A percentile compares a stretch with the other conserved stretches of the same genome.
phyloP scores from a whole-genome alignment of 805 yeast genomes.

The Candida coquimbonensis region DNA sequence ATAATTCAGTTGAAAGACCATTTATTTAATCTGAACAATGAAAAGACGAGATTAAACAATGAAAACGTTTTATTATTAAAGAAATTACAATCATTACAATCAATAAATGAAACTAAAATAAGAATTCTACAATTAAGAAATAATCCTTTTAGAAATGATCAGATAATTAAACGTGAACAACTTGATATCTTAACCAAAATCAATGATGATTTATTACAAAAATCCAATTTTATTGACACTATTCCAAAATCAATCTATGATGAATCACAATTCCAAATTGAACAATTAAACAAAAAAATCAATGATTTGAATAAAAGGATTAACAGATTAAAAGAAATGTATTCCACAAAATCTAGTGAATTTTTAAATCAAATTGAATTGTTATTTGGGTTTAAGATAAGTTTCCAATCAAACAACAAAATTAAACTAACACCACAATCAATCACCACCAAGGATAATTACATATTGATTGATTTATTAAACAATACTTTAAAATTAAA shows the following conservation, averaged over 20 bases:
- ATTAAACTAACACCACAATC: conserved; percentile 48
- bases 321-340: conserved; percentile 47
- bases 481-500: conserved; percentile 49
- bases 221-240: conserved; percentile 20
- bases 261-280: conserved; percentile 48
- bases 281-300: conserved; percentile 39
- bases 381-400: conserved; percentile 67
- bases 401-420: conserved; percentile 51
- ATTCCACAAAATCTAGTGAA: conserved; percentile 60
- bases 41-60: conserved; percentile 30
- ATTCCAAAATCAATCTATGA: conserved; percentile 63
- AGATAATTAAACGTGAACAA: conserved; percentile 46
- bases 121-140: conserved; percentile 56
- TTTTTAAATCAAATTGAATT: conserved; percentile 60
- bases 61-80: conserved; percentile 30
- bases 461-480: conserved; percentile 50
- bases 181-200: conserved; percentile 49
- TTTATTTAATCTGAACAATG: conserved; percentile 31
- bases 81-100: conserved; percentile 29
- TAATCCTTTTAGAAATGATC: conserved; percentile 60
- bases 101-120: conserved; percentile 30
- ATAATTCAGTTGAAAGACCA: conserved; percentile 32
- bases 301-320: conserved; percentile 45
- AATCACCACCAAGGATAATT: conserved; percentile 31
- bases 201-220: conserved; percentile 44